Conservation (phyloP, 2,329 filamentous ascomycete species). For the Thermomyces lanuginosus region DNA sequence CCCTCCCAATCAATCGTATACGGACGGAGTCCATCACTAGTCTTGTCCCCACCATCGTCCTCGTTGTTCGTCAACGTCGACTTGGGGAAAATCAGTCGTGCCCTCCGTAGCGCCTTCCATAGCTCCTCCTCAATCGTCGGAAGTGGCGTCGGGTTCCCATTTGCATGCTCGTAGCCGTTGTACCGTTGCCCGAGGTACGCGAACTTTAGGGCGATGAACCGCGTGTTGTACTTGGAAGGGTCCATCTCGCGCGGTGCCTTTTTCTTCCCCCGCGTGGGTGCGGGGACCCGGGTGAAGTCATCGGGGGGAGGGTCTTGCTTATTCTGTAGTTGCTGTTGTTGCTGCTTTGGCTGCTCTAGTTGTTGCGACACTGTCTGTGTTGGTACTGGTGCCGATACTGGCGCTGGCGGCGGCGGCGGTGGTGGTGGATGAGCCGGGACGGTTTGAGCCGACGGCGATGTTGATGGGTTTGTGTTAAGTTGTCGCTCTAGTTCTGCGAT, state of each 20-base stretch:
- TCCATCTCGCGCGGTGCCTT: slow-evolving; percentile 46
- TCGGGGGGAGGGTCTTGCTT: slow-evolving; percentile 10
- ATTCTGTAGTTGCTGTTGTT: slow-evolving; percentile 5
- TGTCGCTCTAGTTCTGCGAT: slow-evolving; percentile 53
- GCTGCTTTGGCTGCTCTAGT: neutral
- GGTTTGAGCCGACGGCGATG: slow-evolving; percentile 4
- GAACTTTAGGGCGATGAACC: slow-evolving; percentile 79
- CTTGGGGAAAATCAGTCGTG: slow-evolving; percentile 62
- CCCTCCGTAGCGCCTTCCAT: slow-evolving; percentile 76
- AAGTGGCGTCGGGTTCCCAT: slow-evolving; percentile 48
- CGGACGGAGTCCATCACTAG: slow-evolving; percentile 24
- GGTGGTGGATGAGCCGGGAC: slow-evolving; percentile 2
- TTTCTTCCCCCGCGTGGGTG: slow-evolving; percentile 16
- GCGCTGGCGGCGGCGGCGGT: neutral
- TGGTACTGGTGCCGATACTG: slow-evolving; percentile 1
- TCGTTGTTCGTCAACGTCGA: slow-evolving; percentile 16
- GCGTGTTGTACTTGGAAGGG: slow-evolving; percentile 62
- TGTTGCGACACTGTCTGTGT: neutral
- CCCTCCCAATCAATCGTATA: slow-evolving; percentile 56
- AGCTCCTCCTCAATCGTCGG: slow-evolving; percentile 85
- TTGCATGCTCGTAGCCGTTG: slow-evolving; percentile 81
- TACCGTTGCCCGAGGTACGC: slow-evolving; percentile 85
- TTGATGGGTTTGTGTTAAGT: slow-evolving; percentile 29
- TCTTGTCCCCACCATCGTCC: slow-evolving; percentile 25
- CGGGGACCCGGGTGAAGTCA: slow-evolving; percentile 12